Evolutionary conservation across 805 yeast genomes (phyloP).

Genomic region (Lipomyces chichibuensis): DNA sequence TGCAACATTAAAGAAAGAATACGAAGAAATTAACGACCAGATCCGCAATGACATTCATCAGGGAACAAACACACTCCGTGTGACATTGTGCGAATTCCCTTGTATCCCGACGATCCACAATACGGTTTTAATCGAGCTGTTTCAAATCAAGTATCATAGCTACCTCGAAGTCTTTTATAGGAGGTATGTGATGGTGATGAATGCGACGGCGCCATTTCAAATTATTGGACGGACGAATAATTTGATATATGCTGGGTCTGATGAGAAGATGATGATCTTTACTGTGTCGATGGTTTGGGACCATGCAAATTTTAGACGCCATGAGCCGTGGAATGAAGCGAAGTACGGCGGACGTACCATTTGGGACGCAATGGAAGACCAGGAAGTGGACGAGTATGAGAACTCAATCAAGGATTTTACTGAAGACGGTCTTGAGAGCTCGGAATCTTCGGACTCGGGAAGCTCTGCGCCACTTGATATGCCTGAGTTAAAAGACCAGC

Average conservation of each 20-base stretch:
- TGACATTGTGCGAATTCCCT: constrained; percentile 33
- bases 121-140: constrained; percentile 27
- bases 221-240: constrained; percentile 30
- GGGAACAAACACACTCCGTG: constrained; percentile 30
- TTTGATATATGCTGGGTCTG: constrained; percentile 28
- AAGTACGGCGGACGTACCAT: constrained; percentile 25
- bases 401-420: neutral
- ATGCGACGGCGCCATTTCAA: constrained; percentile 32
- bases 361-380: constrained; percentile 23
- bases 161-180: constrained; percentile 20
- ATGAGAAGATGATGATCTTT: constrained; percentile 19
- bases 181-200: constrained; percentile 28
- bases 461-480: neutral
- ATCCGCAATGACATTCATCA: constrained; percentile 21
- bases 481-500: neutral
- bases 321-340: constrained; percentile 21
- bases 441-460: neutral
- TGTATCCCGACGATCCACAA: constrained; percentile 35
- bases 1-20: neutral
- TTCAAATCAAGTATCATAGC: constrained; percentile 26
- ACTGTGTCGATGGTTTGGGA: constrained; percentile 33
- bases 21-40: constrained; percentile 7
- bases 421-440: neutral
- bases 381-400: constrained; percentile 12
- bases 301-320: constrained; percentile 8